A percentile compares a stretch with the other conserved stretches of the same genome.
phyloP scores from a whole-genome alignment of 139 green algal species.

The Tetraselmis chui region DNA sequence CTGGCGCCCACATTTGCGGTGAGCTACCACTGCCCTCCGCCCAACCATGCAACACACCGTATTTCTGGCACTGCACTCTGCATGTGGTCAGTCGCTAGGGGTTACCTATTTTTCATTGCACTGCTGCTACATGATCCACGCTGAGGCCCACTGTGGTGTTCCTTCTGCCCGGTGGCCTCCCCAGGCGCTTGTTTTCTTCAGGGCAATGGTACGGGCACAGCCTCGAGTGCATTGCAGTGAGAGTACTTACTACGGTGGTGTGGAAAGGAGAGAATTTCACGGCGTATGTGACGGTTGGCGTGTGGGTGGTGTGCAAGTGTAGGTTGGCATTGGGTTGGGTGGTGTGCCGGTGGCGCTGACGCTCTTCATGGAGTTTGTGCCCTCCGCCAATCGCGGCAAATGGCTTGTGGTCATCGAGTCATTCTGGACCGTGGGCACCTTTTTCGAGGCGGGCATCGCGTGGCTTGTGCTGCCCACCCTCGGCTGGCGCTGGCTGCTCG shows the following conservation, averaged over 20 bases:
- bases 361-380: constrained; percentile 63
- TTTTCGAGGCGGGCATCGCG: constrained; percentile 48
- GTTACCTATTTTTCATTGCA: too few relatives aligned
- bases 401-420: constrained; percentile 54
- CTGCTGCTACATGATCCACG: background rate
- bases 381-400: constrained; percentile 38
- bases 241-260: too few relatives aligned
- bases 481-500: constrained; percentile 63
- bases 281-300: too few relatives aligned
- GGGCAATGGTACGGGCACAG: background rate
- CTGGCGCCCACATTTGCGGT: constrained; percentile 44
- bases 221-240: background rate
- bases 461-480: constrained; percentile 58
- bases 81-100: too few relatives aligned
- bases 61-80: too few relatives aligned
- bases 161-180: background rate
- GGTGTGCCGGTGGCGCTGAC: constrained; percentile 60
- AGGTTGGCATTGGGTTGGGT: constrained; percentile 62
- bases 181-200: constrained; percentile 23
- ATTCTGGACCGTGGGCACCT: constrained; percentile 68
- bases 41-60: background rate
- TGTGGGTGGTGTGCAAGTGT: background rate
- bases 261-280: background rate
- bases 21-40: background rate
- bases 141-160: background rate